These are phyloP conservation scores for Hypoxylon rubiginosum DNA, from an alignment of 2,329 filamentous ascomycete genomes.

Conservation along the genomic window DNA sequence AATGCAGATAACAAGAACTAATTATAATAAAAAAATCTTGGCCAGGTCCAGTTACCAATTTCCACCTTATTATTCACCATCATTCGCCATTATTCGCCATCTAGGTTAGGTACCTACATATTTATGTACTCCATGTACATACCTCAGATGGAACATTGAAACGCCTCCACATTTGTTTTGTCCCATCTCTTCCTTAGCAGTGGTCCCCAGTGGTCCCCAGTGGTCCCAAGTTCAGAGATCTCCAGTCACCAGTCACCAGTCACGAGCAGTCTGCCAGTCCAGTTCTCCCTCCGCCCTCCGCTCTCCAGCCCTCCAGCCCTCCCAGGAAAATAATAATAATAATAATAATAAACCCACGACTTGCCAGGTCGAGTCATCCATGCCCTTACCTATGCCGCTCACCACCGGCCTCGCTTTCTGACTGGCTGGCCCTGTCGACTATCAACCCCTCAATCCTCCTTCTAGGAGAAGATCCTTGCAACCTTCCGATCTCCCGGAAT, in stretches of 20 bases:
- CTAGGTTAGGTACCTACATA: not conserved
- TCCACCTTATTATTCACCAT: not conserved
- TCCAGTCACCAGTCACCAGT: not conserved
- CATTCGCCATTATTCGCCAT: too few species aligned
- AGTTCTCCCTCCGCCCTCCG: not conserved
- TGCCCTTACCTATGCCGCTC: slow-evolving; percentile 14
- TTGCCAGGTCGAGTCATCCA: slow-evolving; percentile 36
- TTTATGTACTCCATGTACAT: not conserved
- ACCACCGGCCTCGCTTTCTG: slow-evolving; percentile 22
- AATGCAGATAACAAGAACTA: too few species aligned
- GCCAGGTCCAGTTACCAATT: not conserved
- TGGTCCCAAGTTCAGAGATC: not conserved
- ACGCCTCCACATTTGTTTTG: not conserved
- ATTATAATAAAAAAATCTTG: not conserved
- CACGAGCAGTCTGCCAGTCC: not conserved
- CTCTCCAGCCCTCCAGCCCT: not conserved
- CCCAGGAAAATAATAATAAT: not conserved
- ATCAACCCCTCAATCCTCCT: slow-evolving; percentile 43
- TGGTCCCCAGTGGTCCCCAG: too few species aligned
- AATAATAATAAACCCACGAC: slow-evolving; percentile 1
- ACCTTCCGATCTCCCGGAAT: slow-evolving; percentile 53
- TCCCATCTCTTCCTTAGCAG: not conserved
- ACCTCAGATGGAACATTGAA: not conserved
- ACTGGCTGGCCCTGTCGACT: slow-evolving; percentile 41
- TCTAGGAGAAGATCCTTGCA: slow-evolving; percentile 35